These are phyloP conservation scores for Botrytis hyacinthi DNA, from an alignment of 2,329 filamentous ascomycete genomes.

Conservation along the genomic window DNA sequence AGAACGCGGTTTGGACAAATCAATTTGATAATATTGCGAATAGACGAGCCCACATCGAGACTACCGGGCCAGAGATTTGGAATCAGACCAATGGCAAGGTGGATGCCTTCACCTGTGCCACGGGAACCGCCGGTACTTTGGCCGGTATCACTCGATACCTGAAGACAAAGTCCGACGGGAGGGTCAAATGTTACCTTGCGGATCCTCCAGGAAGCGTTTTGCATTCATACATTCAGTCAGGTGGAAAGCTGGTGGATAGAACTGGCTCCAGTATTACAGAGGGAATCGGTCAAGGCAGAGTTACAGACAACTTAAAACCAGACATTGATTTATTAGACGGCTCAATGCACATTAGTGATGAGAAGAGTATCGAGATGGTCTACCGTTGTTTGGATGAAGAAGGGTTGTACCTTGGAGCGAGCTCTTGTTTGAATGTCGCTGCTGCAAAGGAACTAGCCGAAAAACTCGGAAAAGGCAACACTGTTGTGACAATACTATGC, in stretches of 20 bases:
- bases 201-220: conserved; percentile 93
- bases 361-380: conserved; percentile 96
- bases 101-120: conserved; percentile 93
- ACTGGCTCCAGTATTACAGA: conserved; percentile 89
- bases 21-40: conserved; percentile 98
- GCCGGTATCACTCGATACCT: conserved; percentile 86
- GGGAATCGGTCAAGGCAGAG: conserved; percentile 92
- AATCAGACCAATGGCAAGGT: conserved; percentile 80
- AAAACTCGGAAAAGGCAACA: conserved; percentile 83
- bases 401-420: conserved; percentile 90
- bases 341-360: conserved; percentile 79
- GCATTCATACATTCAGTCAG: conserved; percentile 85
- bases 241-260: conserved; percentile 79
- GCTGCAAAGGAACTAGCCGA: conserved; percentile 92
- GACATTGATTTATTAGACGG: conserved; percentile 84
- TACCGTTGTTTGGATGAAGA: conserved; percentile 96
- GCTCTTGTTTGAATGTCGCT: conserved; percentile 90
- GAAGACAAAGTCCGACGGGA: conserved; percentile 75
- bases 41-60: conserved; percentile 90
- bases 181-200: conserved; percentile 83
- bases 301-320: conserved; percentile 90
- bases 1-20: conserved; percentile 96
- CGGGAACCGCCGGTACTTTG: conserved; percentile 87
- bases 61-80: conserved; percentile 97
- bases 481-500: conserved; percentile 88